Base-by-base conservation (phyloP, 768 basidiomycete genomes). In the Gelatoporia subvermispora region DNA sequence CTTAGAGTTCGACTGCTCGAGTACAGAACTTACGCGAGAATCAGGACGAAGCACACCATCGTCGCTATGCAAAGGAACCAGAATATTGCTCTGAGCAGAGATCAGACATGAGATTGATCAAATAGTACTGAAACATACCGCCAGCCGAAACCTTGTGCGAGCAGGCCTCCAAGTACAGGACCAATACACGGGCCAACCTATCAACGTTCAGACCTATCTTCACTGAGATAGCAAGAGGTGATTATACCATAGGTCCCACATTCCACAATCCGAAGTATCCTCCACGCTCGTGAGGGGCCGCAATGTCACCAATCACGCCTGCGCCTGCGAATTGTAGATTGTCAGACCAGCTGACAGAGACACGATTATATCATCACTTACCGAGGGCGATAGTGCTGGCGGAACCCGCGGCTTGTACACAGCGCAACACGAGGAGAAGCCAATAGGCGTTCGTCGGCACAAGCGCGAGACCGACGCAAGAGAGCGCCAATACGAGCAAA, bases 271-370 rank as follows among this genome's bases (percentile, higher is more conserved):
- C 90, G 47, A 82, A 76, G 65, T 83, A 89, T 8, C 81, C 77
- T 16, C 86, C 91, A 31, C 90, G 71, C 66, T 93, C 88, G 31
- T 77, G 73, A 0, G 78, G 81, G 2, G 76, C 76, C 4, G 87
- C 77, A 22, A 94, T 84, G 60, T 94, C 91, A 2, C 80, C 80
- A 48, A 94, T 77, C 7, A 88, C 80, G 4, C 91, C 91, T 25
- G 85, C 81, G 45, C 84, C 84, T 81, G 28, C n/a, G 28, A n/a
- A n/a, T 31, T 5, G 28, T 13, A 13, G 13, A 13, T 7, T 13
- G 5, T 31, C 28, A 31, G 28, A 31, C 13, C n/a, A n/a, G n/a
- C n/a, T n/a, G n/a, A n/a, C n/a, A n/a, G n/a, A n/a, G n/a, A n/a
- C n/a, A n/a, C n/a, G n/a, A n/a, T n/a, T n/a, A n/a, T n/a, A 16